Percentiles rank a stretch among this genome's conserved stretches.
phyloP scores from a whole-genome alignment of 495 filamentous ascomycete species.

The Hypoxylon perforatum region DNA sequence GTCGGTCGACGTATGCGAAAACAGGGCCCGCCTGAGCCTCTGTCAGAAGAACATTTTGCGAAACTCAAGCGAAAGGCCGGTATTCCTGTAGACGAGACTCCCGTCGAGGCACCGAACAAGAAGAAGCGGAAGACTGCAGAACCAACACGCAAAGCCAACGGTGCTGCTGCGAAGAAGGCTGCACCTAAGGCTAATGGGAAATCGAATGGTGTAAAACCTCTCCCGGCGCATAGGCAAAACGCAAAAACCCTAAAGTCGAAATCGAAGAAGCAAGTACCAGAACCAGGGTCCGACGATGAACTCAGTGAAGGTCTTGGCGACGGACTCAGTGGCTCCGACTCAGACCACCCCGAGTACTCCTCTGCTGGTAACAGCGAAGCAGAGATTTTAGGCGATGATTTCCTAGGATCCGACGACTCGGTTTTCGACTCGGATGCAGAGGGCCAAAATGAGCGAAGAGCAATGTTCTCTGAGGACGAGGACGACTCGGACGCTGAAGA shows the following conservation, averaged over 20 bases:
- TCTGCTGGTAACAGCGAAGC: conserved; percentile 52
- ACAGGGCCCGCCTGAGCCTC: conserved; percentile 84
- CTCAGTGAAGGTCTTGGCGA: conserved; percentile 61
- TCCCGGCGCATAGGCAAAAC: conserved; percentile 44
- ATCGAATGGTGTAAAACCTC: conserved; percentile 48
- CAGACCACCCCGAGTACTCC: conserved; percentile 63
- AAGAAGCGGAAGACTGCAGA: conserved; percentile 76
- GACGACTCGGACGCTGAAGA: conserved; percentile 90
- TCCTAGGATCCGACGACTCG: conserved; percentile 68
- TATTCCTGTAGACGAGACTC: conserved; percentile 59
- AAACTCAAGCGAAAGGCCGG: conserved; percentile 81
- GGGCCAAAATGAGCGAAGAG: conserved; percentile 68
- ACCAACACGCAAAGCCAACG: conserved; percentile 58
- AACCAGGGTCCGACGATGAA: conserved; percentile 64
- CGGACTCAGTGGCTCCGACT: conserved; percentile 64
- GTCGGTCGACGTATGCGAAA: conserved; percentile 92
- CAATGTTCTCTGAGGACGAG: conserved; percentile 95
- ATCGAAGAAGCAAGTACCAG: conserved; percentile 58
- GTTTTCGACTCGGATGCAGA: conserved; percentile 81
- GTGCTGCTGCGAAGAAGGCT: conserved; percentile 28
- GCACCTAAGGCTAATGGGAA: conserved; percentile 51
- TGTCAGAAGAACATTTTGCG: conserved; percentile 82
- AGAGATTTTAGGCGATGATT: conserved; percentile 62
- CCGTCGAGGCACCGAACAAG: conserved; percentile 56
- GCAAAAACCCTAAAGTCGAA: conserved; percentile 58